Conservation (phyloP, 805 yeast genomes). For the Kodamaea fukazawae region DNA sequence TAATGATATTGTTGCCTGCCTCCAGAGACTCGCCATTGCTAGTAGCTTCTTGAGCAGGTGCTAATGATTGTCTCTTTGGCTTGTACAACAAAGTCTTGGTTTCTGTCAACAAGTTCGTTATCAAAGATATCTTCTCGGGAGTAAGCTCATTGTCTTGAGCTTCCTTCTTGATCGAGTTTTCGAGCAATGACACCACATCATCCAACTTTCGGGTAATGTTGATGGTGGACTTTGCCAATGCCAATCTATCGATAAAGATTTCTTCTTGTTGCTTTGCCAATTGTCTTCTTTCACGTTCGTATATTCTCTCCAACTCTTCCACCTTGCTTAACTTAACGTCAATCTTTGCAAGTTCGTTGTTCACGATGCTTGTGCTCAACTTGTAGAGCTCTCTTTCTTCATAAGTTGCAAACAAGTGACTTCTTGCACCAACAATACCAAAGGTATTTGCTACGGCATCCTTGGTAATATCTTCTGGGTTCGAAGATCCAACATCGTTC, state of each 20-base stretch:
- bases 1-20: constrained; percentile 7
- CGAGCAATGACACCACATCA: constrained; percentile 25
- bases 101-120: constrained; percentile 25
- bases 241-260: constrained; percentile 59
- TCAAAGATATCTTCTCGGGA: constrained; percentile 3
- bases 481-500: constrained; percentile 11
- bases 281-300: constrained; percentile 61
- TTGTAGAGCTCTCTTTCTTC: constrained; percentile 78
- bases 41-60: constrained; percentile 13
- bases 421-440: constrained; percentile 73
- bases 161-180: constrained; percentile 6
- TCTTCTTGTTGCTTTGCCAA: constrained; percentile 65
- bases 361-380: constrained; percentile 54
- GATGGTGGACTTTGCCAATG: constrained; percentile 60
- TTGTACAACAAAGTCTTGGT: constrained; percentile 33
- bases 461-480: constrained; percentile 27
- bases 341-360: constrained; percentile 60
- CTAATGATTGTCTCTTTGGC: constrained; percentile 28
- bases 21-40: constrained; percentile 9
- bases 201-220: constrained; percentile 47
- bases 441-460: constrained; percentile 70
- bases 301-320: constrained; percentile 59
- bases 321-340: constrained; percentile 62
- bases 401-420: constrained; percentile 74
- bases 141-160: constrained; percentile 2